Base-by-base conservation (phyloP, 495 filamentous ascomycete species). In the Hypomontagnella submonticulosa region DNA sequence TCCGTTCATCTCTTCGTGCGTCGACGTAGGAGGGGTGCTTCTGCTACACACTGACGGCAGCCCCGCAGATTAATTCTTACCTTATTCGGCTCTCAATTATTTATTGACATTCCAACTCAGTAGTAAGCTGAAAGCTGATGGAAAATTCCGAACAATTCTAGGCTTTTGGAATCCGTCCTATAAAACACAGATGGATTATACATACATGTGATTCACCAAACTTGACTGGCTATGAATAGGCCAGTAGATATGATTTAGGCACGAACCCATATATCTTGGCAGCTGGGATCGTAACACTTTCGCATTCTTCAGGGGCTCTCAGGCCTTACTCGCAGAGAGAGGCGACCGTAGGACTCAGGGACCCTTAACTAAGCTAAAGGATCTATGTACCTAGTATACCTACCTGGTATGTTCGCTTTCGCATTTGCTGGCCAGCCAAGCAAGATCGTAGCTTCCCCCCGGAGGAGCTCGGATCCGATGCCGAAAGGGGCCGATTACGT, bases 401-500 rank as follows among this genome's bases (percentile, higher is more conserved):
- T 38, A 13, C 9, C n/a, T 13, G 3, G 9, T 38, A 38, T 27
- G 23, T 27, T 27, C 23, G 23, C 23, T 27, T 27, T 27, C 23
- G 23, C 23, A 27, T 27, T 27, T 27, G 23, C 23, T 27, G 23
- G 3, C 23, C 23, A 27, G 23, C n/a, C n/a, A n/a, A 27, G 23
- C 3, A 6, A 27, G 23, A 27, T 27, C 23, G 23, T 27, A 6
- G n/a, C n/a, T n/a, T 6, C 23, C 23, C 23, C 23, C 36, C 9
- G 36, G n/a, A 38, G 36, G n/a, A 38, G 36, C 36, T 38, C 36
- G 36, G 36, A 38, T 38, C n/a, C n/a, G n/a, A 13, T 38, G n/a
- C 36, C 36, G 36, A 38, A 38, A 38, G 36, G 36, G 36, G 10
- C 36, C 36, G 36, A 38, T 38, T 38, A 38, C 36, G 36, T 38